phyloP scores from a whole-genome alignment of 805 yeast species.

The Hanseniaspora valbyensis region DNA sequence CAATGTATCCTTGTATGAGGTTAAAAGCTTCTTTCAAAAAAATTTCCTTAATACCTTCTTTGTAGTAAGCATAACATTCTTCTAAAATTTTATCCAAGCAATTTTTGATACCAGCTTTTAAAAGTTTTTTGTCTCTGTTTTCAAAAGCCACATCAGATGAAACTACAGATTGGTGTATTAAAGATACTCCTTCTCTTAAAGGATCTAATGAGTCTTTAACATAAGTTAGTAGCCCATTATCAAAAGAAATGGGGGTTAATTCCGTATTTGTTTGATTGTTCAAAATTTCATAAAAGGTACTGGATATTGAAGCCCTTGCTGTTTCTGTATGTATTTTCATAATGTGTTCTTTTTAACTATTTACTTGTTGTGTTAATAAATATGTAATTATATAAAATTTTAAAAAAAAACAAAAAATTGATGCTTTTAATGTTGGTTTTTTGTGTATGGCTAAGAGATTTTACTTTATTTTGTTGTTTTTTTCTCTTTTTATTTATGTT shows the following conservation, averaged over 20 bases:
- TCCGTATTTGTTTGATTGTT: no score
- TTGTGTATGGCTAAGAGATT: no score
- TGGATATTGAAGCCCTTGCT: no score
- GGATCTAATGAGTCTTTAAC: background rate
- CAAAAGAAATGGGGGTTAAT: no score
- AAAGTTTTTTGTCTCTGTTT: background rate
- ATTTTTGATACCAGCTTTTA: conserved; percentile 2
- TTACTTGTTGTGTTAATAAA: no score
- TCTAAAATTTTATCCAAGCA: background rate
- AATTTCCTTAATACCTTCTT: background rate
- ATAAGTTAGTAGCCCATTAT: background rate
- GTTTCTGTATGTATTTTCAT: background rate
- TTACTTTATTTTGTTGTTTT: no score
- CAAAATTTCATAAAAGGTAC: background rate
- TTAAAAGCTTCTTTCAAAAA: background rate
- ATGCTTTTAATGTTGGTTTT: no score
- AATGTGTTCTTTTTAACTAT: no score
- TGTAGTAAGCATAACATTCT: background rate
- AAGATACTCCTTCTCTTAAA: background rate
- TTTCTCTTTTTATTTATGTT: no score
- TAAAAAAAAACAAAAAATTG: no score
- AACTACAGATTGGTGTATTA: background rate
- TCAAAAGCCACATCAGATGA: background rate
- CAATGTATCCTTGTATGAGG: conserved; percentile 6
- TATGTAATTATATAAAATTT: no score